These are phyloP conservation scores for Fagopyrum homotropicum DNA, from an alignment of 148 eudicot genomes.

Conservation along the genomic window DNA sequence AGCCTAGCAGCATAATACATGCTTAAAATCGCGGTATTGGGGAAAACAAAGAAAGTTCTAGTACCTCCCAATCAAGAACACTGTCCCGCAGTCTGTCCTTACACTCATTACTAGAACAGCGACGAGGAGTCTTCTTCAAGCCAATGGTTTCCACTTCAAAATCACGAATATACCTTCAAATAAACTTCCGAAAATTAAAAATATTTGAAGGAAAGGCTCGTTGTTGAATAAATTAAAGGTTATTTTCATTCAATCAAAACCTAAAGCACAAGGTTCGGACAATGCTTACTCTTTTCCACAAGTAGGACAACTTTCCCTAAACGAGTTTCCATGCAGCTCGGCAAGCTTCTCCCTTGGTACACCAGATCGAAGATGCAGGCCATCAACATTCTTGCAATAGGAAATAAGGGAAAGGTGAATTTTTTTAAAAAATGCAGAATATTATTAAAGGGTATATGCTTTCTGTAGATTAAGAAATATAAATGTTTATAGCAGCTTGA, in stretches of 20 bases:
- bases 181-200: not conserved
- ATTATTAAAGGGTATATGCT: not conserved
- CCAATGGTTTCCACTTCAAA: conserved; percentile 96
- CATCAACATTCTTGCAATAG: conserved; percentile 67
- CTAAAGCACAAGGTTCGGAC: not conserved
- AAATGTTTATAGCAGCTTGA: not conserved
- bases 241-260: not conserved
- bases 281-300: conserved; percentile 74
- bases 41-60: not conserved
- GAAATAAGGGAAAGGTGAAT: not conserved
- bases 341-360: conserved; percentile 80
- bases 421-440: not conserved
- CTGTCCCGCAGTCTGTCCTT: conserved; percentile 70
- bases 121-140: conserved; percentile 82
- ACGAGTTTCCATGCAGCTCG: conserved; percentile 93
- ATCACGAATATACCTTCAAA: conserved; percentile 76
- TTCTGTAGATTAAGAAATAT: not conserved
- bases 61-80: conserved; percentile 99
- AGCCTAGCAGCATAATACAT: conserved; percentile 5
- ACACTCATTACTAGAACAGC: conserved; percentile 58
- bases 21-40: not conserved
- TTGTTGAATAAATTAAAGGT: not conserved
- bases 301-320: conserved; percentile 77
- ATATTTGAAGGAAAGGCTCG: not conserved
- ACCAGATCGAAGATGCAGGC: conserved; percentile 96